These are phyloP conservation scores for Asterochloris erici DNA, from an alignment of 139 green algal genomes.

Conservation along the genomic window DNA sequence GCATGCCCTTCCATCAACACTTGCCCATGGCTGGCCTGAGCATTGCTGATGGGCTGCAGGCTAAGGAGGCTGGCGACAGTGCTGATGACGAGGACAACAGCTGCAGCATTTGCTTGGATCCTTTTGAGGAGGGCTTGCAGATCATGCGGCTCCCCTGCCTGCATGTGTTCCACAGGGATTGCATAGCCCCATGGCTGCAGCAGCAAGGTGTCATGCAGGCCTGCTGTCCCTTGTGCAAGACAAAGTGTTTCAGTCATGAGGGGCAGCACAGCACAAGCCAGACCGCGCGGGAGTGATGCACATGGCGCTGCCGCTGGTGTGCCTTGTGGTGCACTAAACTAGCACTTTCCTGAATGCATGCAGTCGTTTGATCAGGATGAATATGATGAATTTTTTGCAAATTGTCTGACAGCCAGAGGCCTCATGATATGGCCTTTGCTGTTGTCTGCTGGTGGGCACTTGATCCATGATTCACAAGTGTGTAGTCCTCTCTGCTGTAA, in stretches of 20 bases:
- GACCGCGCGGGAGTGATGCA: not conserved
- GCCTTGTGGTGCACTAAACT: not conserved
- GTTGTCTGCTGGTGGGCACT: not conserved
- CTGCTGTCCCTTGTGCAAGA: constrained; percentile 9
- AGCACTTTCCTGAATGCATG: not conserved
- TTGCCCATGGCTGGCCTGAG: not conserved
- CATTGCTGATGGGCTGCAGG: not conserved
- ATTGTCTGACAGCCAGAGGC: not conserved
- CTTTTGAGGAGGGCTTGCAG: not conserved
- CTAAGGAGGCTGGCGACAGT: not conserved
- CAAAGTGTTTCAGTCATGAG: not conserved
- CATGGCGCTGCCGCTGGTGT: not conserved
- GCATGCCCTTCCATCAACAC: not conserved
- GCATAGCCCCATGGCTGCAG: constrained; percentile 7
- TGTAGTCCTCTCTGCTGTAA: constrained; percentile 26
- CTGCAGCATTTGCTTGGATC: constrained; percentile 9
- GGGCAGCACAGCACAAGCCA: not conserved
- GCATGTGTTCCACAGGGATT: constrained; percentile 1
- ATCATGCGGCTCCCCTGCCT: not conserved
- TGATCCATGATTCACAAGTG: constrained; percentile 2
- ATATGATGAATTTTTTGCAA: not conserved
- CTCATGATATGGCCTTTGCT: not conserved
- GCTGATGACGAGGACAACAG: not conserved
- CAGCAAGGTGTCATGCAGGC: not conserved
- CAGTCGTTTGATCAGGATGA: not conserved